These are phyloP conservation scores for Radiomyces spectabilis DNA, from an alignment of 192 early-diverging fungal genomes.

Conservation along the genomic window DNA sequence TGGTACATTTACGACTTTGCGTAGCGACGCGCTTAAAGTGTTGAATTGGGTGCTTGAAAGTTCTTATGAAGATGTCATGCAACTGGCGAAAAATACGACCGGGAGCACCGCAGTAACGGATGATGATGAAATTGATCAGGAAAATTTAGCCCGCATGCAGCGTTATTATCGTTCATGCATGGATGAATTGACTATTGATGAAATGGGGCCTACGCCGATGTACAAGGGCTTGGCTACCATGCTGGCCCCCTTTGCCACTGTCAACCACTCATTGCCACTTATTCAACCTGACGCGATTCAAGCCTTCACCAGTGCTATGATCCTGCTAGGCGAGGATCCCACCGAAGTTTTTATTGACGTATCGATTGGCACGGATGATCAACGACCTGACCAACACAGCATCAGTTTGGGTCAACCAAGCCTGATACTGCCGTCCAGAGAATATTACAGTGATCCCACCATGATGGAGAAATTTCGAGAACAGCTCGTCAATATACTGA, in stretches of 20 bases:
- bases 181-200: slow-evolving; percentile 31
- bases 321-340: no score
- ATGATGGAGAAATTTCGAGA: no score
- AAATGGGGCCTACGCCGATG: slow-evolving; percentile 33
- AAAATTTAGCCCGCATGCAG: slow-evolving; percentile 50
- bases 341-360: slow-evolving; percentile 45
- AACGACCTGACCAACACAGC: slow-evolving; percentile 44
- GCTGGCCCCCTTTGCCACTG: no score
- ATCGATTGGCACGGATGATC: slow-evolving; percentile 43
- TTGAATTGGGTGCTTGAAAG: slow-evolving; percentile 51
- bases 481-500: no score
- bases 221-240: no score
- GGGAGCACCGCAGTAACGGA: neutral
- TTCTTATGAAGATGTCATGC: slow-evolving; percentile 18
- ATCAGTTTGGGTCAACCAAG: slow-evolving; percentile 42
- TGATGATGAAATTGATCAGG: slow-evolving; percentile 33
- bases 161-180: slow-evolving; percentile 49
- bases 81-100: slow-evolving; percentile 4
- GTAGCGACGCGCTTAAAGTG: no score
- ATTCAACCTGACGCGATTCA: no score
- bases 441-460: no score
- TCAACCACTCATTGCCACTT: no score
- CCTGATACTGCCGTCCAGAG: no score
- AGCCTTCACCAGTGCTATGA: no score
- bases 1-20: neutral